Conservation (phyloP, 225 moss, liverwort and hornwort genomes). For the Thuidium tamariscinum region DNA sequence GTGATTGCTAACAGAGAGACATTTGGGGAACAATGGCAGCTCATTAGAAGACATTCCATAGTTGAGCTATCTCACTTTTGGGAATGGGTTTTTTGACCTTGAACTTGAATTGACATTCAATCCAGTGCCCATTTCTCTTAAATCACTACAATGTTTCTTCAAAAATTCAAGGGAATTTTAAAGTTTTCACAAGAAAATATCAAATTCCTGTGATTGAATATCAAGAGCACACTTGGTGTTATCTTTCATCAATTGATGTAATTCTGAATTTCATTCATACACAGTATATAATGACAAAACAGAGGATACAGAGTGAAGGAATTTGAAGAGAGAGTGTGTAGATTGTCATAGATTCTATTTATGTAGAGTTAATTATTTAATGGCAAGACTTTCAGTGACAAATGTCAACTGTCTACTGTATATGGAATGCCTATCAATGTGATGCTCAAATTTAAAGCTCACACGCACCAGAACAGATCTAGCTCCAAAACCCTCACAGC, state of each 20-base stretch:
- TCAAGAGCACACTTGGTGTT: no score
- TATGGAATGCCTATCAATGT: not conserved
- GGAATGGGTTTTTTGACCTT: no score
- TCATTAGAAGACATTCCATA: not conserved
- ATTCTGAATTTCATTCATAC: not conserved
- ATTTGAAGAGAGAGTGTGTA: not conserved
- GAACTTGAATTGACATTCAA: not conserved
- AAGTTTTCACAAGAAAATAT: no score
- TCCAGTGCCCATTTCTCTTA: not conserved
- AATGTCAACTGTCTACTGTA: no score
- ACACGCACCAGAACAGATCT: not conserved
- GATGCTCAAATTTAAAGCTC: not conserved
- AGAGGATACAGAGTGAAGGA: not conserved
- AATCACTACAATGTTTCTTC: not conserved
- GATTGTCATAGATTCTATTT: not conserved
- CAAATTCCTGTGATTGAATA: not conserved
- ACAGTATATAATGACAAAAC: not conserved
- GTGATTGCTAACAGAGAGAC: not conserved
- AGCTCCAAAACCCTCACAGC: not conserved
- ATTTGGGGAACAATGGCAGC: not conserved
- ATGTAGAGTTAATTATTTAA: not conserved
- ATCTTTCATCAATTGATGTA: not conserved
- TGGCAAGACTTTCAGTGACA: not conserved
- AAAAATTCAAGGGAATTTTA: no score
- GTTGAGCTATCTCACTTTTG: not conserved